These are phyloP conservation scores for Sclerotinia sclerotiorum DNA, from an alignment of 2,329 filamentous ascomycete genomes.

Conservation along the genomic window DNA sequence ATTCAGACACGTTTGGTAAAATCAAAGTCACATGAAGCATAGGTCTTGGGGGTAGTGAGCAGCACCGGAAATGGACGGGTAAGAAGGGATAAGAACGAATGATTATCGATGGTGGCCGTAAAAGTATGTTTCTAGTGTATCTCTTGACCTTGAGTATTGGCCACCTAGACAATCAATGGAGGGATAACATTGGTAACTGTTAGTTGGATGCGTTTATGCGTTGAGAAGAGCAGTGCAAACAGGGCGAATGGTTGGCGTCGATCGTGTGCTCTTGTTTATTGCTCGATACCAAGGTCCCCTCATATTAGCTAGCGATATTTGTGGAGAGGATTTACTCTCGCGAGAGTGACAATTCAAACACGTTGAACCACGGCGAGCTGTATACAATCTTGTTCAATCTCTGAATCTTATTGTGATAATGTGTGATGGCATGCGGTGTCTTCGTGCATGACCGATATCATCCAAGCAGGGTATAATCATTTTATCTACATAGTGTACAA, in stretches of 20 bases:
- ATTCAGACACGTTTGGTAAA: background rate
- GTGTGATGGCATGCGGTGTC: background rate
- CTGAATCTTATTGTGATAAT: background rate
- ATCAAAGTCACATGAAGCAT: background rate
- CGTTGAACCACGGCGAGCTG: background rate
- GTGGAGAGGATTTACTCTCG: slow-evolving; percentile 1
- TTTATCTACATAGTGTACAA: too few species aligned
- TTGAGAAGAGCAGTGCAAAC: background rate
- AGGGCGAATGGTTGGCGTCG: background rate
- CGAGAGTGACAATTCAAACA: slow-evolving; percentile 1
- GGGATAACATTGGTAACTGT: background rate
- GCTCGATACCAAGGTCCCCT: slow-evolving; percentile 8
- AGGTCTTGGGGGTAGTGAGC: background rate
- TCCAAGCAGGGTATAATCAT: too few species aligned
- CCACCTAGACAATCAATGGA: background rate
- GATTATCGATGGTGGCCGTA: background rate
- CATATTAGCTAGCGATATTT: slow-evolving; percentile 7
- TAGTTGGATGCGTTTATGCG: slow-evolving; percentile 9
- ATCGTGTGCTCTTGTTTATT: background rate
- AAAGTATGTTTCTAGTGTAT: slow-evolving; percentile 5
- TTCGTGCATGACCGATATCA: background rate
- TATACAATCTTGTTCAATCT: background rate
- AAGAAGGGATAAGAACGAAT: slow-evolving; percentile 3
- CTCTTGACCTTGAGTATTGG: background rate
- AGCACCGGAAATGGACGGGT: background rate